A percentile compares a stretch with the other conserved stretches of the same genome.
Evolutionary conservation across 257 asterid genomes (phyloP).

Genomic region (Nicotiana sylvestris): DNA sequence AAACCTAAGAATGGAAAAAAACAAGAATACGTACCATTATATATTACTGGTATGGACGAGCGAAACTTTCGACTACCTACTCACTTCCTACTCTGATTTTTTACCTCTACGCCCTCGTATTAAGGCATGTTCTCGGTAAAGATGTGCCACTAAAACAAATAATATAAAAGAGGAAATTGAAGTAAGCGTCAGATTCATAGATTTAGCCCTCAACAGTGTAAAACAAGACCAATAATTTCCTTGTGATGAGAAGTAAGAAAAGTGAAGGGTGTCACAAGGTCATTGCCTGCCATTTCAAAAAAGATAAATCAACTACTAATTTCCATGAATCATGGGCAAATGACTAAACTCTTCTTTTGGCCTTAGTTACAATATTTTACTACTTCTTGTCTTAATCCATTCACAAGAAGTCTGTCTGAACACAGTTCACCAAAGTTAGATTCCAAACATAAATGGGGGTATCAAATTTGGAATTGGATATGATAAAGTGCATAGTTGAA

Average conservation of each 20-base stretch:
- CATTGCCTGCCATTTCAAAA: conserved; percentile 23
- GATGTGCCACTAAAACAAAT: too few relatives aligned
- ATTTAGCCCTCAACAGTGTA: too few relatives aligned
- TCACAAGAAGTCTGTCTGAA: conserved; percentile 6
- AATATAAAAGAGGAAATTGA: too few relatives aligned
- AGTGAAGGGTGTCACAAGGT: neutral
- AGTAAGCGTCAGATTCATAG: too few relatives aligned
- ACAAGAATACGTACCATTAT: too few relatives aligned
- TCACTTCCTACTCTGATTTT: too few relatives aligned
- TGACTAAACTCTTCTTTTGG: neutral
- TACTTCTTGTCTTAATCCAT: neutral
- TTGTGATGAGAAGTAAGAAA: neutral
- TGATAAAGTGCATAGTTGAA: neutral
- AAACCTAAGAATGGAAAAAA: too few relatives aligned
- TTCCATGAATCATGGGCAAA: conserved; percentile 17
- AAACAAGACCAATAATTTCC: neutral
- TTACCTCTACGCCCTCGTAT: too few relatives aligned
- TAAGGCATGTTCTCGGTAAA: too few relatives aligned
- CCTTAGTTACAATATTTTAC: conserved; percentile 2
- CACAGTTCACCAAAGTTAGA: neutral
- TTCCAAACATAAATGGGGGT: neutral
- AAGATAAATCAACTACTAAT: conserved; percentile 8
- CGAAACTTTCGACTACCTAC: too few relatives aligned
- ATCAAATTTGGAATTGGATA: conserved; percentile 2
- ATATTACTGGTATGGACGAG: too few relatives aligned